Evolutionary conservation across 805 yeast species (phyloP).

Genomic region (Wickerhamiella dianesei): DNA sequence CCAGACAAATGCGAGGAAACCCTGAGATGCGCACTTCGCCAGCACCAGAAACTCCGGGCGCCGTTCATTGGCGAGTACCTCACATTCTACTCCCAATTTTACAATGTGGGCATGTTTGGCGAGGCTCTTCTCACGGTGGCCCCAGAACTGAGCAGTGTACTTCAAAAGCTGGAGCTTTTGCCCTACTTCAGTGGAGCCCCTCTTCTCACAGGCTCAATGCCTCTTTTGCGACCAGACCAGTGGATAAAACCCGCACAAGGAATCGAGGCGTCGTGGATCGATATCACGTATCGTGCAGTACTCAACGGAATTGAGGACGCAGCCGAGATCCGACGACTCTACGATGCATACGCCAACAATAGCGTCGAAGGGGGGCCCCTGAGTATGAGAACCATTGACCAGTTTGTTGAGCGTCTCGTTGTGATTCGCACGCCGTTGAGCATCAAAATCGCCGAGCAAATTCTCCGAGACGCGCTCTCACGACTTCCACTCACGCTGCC

Average conservation of each 20-base stretch:
- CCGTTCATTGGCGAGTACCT: constrained; percentile 20
- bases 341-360: constrained; percentile 9
- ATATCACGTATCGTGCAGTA: constrained; percentile 19
- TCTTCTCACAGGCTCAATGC: constrained; percentile 1
- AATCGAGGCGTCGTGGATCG: constrained; percentile 17
- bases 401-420: constrained; percentile 18
- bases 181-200: not conserved
- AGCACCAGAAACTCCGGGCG: constrained; percentile 10
- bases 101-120: constrained; percentile 14
- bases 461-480: constrained; percentile 12
- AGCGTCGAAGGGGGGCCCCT: not conserved
- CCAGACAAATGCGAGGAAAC: constrained; percentile 21
- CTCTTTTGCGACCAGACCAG: not conserved
- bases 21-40: constrained; percentile 9
- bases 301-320: constrained; percentile 15
- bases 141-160: constrained; percentile 12
- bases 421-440: constrained; percentile 5
- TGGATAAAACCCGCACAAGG: not conserved
- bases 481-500: constrained; percentile 7
- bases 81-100: constrained; percentile 14
- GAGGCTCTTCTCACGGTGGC: constrained; percentile 10
- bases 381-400: constrained; percentile 15
- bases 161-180: constrained; percentile 13
- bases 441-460: constrained; percentile 15
- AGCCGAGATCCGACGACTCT: constrained; percentile 11